Conservation (phyloP, 768 basidiomycete species). For the Xerocomellus amylosporus region DNA sequence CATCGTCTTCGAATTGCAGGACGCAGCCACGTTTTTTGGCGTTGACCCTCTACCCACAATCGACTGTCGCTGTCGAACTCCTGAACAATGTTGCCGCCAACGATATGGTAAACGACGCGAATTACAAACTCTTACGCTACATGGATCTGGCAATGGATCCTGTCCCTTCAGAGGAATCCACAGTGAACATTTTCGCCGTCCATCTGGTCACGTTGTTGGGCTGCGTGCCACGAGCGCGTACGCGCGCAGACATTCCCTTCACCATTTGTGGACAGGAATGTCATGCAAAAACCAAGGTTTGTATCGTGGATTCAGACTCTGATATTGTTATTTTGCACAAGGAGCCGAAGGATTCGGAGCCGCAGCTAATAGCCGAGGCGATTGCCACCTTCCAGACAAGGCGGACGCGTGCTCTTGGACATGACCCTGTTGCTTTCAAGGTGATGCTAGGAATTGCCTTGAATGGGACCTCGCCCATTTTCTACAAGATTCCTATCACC, state of each 20-base stretch:
- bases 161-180: not conserved
- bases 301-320: not conserved
- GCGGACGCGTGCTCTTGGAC: too few species aligned
- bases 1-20: not conserved
- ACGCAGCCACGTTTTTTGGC: not conserved
- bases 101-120: not conserved
- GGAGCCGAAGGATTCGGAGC: not conserved
- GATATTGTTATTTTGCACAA: too few species aligned
- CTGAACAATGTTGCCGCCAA: not conserved
- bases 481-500: not conserved
- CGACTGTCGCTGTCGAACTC: not conserved
- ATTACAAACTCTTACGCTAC: not conserved
- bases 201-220: not conserved
- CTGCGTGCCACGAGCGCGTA: not conserved
- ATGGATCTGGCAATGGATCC: not conserved
- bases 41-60: not conserved
- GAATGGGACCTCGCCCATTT: not conserved
- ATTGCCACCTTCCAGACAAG: not conserved
- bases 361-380: not conserved
- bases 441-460: not conserved
- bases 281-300: not conserved
- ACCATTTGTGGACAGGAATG: not conserved
- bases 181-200: not conserved
- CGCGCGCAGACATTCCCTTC: not conserved
- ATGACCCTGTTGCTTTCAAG: not conserved